A percentile compares a stretch with the other conserved stretches of the same genome.
Evolutionary conservation across 2,329 filamentous ascomycete genomes (phyloP).

Genomic region (Gaeumannomyces tritici): DNA sequence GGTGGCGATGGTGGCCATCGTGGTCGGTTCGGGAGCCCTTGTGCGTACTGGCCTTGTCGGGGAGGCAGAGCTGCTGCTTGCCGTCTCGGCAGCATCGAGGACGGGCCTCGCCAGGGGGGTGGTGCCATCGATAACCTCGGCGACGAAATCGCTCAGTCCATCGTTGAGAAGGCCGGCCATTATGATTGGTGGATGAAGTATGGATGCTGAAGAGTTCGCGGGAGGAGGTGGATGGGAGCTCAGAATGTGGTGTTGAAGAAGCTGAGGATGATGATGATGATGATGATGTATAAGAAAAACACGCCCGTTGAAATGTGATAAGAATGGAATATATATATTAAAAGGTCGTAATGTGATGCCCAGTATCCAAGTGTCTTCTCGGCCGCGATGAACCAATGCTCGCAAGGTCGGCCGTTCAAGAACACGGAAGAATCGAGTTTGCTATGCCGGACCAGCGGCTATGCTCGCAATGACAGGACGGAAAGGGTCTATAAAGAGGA

Average conservation of each 20-base stretch:
- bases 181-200: not conserved
- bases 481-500: not conserved
- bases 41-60: not conserved
- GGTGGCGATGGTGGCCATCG: no score
- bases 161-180: constrained; percentile 3
- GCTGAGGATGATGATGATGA: not conserved
- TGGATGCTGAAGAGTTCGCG: not conserved
- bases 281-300: not conserved
- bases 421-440: not conserved
- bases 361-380: no score
- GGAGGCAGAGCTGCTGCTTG: not conserved
- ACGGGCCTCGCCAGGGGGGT: not conserved
- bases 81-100: not conserved
- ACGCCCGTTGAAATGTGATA: not conserved
- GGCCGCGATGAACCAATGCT: not conserved
- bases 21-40: no score
- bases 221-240: not conserved
- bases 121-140: not conserved
- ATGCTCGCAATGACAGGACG: not conserved
- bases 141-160: not conserved
- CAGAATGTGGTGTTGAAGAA: not conserved
- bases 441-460: not conserved
- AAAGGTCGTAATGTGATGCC: not conserved
- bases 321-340: not conserved
- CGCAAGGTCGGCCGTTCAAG: not conserved